Evolutionary conservation across 1,284 basidiomycete genomes (phyloP).

Genomic region (Pholiota adiposa): DNA sequence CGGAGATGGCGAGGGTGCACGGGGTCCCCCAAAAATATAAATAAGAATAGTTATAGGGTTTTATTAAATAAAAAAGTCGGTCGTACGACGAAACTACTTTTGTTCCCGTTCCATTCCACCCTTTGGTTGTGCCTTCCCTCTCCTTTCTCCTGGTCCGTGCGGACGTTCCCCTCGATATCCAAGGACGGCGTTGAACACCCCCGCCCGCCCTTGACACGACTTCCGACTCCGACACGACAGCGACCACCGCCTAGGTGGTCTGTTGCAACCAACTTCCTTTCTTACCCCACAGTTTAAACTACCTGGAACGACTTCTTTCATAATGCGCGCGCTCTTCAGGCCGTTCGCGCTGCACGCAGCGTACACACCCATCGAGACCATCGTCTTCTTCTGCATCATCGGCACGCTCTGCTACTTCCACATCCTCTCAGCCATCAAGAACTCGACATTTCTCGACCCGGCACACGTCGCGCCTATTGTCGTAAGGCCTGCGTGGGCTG

Average conservation of each 20-base stretch:
- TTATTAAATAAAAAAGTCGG: conserved; percentile 5
- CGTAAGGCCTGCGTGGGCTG: conserved; percentile 57
- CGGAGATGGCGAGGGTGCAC: neutral
- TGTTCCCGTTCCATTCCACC: neutral
- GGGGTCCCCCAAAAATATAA: conserved; percentile 6
- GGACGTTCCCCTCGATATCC: neutral
- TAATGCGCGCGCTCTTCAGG: conserved; percentile 60
- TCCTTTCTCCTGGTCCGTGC: neutral
- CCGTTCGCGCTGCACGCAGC: conserved; percentile 69
- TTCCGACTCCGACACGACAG: neutral
- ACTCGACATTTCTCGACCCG: conserved; percentile 69
- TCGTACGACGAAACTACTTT: conserved; percentile 11
- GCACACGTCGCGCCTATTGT: conserved; percentile 36
- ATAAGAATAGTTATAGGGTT: neutral
- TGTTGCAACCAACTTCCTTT: neutral
- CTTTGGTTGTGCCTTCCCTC: neutral
- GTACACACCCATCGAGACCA: conserved; percentile 79
- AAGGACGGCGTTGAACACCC: neutral
- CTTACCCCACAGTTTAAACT: neutral
- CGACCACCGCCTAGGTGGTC: neutral
- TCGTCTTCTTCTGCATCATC: conserved; percentile 85
- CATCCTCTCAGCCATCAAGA: conserved; percentile 84
- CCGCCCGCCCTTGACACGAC: neutral
- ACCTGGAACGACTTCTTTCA: neutral
- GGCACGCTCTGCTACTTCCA: conserved; percentile 94